These are phyloP conservation scores for Penicillium salamii DNA, from an alignment of 495 filamentous ascomycete species.

Conservation along the genomic window DNA sequence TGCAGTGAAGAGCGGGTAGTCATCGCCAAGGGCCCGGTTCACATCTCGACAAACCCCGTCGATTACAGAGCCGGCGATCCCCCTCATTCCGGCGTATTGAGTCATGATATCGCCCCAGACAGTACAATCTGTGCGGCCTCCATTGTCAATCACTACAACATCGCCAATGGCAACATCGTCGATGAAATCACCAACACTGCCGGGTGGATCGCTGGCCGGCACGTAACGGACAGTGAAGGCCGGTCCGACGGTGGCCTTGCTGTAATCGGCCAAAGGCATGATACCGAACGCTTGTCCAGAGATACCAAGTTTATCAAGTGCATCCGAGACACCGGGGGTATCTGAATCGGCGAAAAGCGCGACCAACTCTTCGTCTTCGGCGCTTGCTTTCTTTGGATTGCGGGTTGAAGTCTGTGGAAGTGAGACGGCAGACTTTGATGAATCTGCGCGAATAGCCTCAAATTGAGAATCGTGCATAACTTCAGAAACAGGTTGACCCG, in stretches of 20 bases:
- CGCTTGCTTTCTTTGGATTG: constrained; percentile 8
- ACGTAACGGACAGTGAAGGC: constrained; percentile 23
- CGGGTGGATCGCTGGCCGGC: constrained; percentile 19
- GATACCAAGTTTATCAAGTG: constrained; percentile 24
- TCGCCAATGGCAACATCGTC: constrained; percentile 20
- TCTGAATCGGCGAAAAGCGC: constrained; percentile 20
- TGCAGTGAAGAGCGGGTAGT: constrained; percentile 1
- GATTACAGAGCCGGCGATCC: constrained; percentile 19
- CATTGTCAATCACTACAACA: constrained; percentile 21
- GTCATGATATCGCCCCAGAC: constrained; percentile 27
- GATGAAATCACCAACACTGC: constrained; percentile 22
- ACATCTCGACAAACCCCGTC: constrained; percentile 24
- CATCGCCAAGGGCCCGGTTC: constrained; percentile 15
- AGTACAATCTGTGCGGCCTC: constrained; percentile 20
- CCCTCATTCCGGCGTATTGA: constrained; percentile 18
- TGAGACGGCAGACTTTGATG: background rate
- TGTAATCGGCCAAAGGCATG: constrained; percentile 19
- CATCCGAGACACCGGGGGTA: constrained; percentile 21
- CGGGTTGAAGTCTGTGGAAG: too few species aligned
- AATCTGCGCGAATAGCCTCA: constrained; percentile 8
- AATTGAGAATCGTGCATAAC: constrained; percentile 24
- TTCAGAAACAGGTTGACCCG: constrained; percentile 15
- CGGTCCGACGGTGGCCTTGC: constrained; percentile 17
- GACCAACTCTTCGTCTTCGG: constrained; percentile 17
- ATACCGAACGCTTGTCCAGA: constrained; percentile 18